Evolutionary conservation across 345 rosid species (phyloP).

Genomic region (Boechera divaricarpa): DNA sequence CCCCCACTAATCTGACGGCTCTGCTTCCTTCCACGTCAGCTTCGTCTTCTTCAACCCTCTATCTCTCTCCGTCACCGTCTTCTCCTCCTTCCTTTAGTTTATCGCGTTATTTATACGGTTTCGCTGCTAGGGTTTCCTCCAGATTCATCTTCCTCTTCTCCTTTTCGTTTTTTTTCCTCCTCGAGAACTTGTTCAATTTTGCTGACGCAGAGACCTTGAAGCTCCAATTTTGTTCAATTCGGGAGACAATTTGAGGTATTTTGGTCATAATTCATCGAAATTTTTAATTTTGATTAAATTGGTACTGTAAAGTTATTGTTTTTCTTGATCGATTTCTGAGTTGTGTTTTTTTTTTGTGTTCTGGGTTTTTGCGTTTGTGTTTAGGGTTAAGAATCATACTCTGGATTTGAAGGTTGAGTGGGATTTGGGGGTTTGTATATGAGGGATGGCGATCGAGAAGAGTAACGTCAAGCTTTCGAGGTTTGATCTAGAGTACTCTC

Average conservation of each 20-base stretch:
- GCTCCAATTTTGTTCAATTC: conserved; percentile 33
- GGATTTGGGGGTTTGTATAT: conserved; percentile 12
- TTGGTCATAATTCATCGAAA: conserved; percentile 26
- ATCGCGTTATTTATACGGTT: conserved; percentile 40
- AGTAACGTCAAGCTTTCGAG: conserved; percentile 74
- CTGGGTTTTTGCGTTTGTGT: conserved; percentile 32
- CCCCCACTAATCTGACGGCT: conserved; percentile 60
- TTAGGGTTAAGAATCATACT: conserved; percentile 48
- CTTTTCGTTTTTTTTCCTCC: background rate
- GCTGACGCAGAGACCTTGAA: conserved; percentile 32
- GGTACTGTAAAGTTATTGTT: conserved; percentile 12
- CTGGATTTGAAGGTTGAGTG: conserved; percentile 32
- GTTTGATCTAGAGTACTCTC: conserved; percentile 85
- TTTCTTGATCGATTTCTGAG: conserved; percentile 24
- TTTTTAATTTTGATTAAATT: conserved; percentile 14
- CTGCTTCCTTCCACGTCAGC: conserved; percentile 71
- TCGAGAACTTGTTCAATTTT: background rate
- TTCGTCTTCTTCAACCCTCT: conserved; percentile 74
- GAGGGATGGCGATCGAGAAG: conserved; percentile 96
- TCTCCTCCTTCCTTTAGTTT: conserved; percentile 39
- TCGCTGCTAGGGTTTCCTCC: conserved; percentile 64
- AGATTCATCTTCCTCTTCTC: conserved; percentile 34
- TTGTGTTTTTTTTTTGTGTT: background rate
- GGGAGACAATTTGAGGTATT: conserved; percentile 46
- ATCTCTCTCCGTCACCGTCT: conserved; percentile 47